A percentile compares a stretch with the other conserved stretches of the same genome.
These are phyloP conservation scores for Cyberlindnera euphorbiiphila DNA, from an alignment of 805 yeast genomes.

Conservation along the genomic window DNA sequence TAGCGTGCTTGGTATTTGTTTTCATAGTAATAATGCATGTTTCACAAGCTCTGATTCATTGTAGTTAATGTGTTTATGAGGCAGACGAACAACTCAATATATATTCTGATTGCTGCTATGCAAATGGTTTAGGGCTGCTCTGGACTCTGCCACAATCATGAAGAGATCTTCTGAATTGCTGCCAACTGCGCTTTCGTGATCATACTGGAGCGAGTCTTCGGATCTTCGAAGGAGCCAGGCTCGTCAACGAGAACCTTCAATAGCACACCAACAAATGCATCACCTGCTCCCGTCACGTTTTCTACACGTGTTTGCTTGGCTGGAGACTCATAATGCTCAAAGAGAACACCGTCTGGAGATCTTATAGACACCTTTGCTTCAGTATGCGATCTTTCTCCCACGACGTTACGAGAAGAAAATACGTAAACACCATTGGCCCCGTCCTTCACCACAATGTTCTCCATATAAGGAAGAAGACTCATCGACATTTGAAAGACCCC, in stretches of 20 bases:
- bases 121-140: too few relatives aligned
- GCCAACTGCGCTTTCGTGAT: constrained; percentile 19
- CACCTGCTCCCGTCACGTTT: constrained; percentile 90
- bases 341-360: constrained; percentile 39
- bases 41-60: too few relatives aligned
- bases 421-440: constrained; percentile 61
- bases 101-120: too few relatives aligned
- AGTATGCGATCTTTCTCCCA: background rate
- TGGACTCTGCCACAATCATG: too few relatives aligned
- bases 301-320: constrained; percentile 32
- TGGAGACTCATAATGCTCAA: constrained; percentile 56
- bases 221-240: constrained; percentile 4
- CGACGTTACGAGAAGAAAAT: constrained; percentile 29
- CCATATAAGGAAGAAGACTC: constrained; percentile 71
- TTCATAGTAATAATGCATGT: too few relatives aligned
- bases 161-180: constrained; percentile 29
- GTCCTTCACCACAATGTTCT: constrained; percentile 60
- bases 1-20: too few relatives aligned
- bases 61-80: too few relatives aligned
- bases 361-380: constrained; percentile 15
- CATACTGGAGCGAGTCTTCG: constrained; percentile 7
- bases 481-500: constrained; percentile 66
- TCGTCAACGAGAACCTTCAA: constrained; percentile 22
- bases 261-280: constrained; percentile 67
- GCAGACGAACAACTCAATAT: background rate